Base-by-base conservation (phyloP, 176 grass and related monocot species). In the Oryza officinalis region DNA sequence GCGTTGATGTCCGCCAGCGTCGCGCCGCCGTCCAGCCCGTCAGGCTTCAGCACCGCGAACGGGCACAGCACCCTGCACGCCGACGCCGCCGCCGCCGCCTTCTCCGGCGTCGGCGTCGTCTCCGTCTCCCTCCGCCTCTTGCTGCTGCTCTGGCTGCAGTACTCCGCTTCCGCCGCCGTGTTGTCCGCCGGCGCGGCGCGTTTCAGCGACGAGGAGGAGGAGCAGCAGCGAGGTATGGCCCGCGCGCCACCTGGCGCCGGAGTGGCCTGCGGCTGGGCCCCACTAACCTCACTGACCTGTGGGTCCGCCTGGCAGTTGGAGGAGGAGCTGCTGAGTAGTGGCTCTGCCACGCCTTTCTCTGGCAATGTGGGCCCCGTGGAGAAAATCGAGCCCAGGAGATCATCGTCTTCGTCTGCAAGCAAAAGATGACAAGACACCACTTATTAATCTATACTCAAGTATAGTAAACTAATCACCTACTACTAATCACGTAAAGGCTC, bases 1-100 rank as follows among this genome's bases (percentile, higher is more conserved):
- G 83, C 88, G 87, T 99, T 99, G 88, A 99, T 99, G 80, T 99
- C 93, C 69, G 92, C 89, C 18, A 99, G 85, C 84, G 96, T 99
- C 54, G 94, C 83, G 69, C 91, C 88, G 54, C 96, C 96, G 49
- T 99, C 96, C 3, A 90, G 77, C 4, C 89, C 89, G 64, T 92
- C 89, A 1, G 96, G 96, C 92, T 99, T 99, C 80, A 99, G 91
- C 85, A 94, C 87, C 13, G 88, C 87, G 86, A 99, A 99, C 66
- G 96, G 96, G 84, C 81, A 91, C 32, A 90, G 41, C 49, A 94
- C 88, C 11, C 86, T 49, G 11, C 31, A 6, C 4, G 50, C 37
- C 57, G 30, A 0, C 47, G 72, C 0, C 70, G 28, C 5, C 31
- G 45, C 0, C 25, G 0, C 26, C 57, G 37, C 37, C 37, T 38